phyloP scores from a whole-genome alignment of 1,284 basidiomycete genomes.

The Naganishia albida region DNA sequence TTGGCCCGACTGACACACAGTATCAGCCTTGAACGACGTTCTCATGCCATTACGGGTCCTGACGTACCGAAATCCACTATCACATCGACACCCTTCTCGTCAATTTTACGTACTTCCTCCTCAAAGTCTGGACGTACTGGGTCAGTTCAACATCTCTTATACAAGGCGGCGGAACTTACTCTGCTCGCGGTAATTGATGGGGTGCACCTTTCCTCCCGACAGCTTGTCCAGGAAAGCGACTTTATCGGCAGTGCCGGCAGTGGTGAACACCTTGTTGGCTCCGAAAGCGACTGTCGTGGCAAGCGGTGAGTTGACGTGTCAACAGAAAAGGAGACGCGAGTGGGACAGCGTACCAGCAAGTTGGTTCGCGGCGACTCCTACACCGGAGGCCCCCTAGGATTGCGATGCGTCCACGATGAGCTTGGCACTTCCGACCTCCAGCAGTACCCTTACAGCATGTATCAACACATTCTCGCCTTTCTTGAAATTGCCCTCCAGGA shows the following conservation, averaged over 20 bases:
- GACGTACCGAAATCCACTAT: constrained; percentile 70
- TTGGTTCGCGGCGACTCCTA: constrained; percentile 88
- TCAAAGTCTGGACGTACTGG: constrained; percentile 52
- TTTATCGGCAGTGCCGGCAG: constrained; percentile 83
- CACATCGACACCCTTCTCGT: constrained; percentile 59
- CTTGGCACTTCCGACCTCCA: neutral
- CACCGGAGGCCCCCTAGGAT: constrained; percentile 73
- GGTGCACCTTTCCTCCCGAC: constrained; percentile 62
- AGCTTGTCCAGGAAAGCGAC: constrained; percentile 66
- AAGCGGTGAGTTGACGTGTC: constrained; percentile 38
- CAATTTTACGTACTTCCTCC: constrained; percentile 54
- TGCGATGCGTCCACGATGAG: neutral
- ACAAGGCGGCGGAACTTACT: constrained; percentile 59
- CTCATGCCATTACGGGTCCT: constrained; percentile 59
- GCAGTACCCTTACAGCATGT: constrained; percentile 63
- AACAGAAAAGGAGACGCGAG: neutral
- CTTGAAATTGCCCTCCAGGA: constrained; percentile 69
- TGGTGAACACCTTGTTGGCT: constrained; percentile 69
- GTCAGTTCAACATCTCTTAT: neutral
- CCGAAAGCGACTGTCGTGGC: constrained; percentile 30
- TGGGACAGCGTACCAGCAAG: constrained; percentile 64
- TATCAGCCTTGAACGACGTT: neutral
- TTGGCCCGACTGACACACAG: constrained; percentile 26
- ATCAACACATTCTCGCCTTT: constrained; percentile 76
- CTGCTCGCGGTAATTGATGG: constrained; percentile 81